A percentile compares a stretch with the other conserved stretches of the same genome.
Conservation (phyloP, 2,329 filamentous ascomycete genomes). For the Scedosporium boydii region DNA sequence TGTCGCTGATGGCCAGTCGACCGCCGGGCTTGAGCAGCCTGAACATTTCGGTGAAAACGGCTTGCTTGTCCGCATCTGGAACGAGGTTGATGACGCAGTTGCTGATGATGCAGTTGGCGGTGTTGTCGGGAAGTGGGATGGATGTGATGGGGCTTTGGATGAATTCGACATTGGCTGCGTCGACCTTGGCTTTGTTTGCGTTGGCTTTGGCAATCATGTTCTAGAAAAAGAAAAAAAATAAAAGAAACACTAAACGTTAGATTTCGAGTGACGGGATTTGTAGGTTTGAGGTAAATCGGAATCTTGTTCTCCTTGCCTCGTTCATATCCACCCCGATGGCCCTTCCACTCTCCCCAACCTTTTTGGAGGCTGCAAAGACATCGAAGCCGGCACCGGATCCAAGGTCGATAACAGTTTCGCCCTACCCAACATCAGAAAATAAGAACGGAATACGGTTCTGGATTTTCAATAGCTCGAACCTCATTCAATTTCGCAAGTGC, state of each 20-base stretch:
- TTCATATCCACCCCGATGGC: conserved; percentile 53
- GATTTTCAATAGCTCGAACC: conserved; percentile 16
- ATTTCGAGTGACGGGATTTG: no score
- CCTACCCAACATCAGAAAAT: conserved; percentile 20
- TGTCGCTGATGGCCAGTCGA: conserved; percentile 49
- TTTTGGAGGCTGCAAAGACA: conserved; percentile 41
- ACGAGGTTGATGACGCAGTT: conserved; percentile 57
- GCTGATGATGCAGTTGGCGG: conserved; percentile 47
- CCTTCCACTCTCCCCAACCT: conserved; percentile 35
- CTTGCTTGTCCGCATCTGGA: conserved; percentile 38
- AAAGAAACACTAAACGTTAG: no score
- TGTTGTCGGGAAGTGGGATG: conserved; percentile 31
- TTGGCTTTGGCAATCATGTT: conserved; percentile 45
- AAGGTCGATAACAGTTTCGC: conserved; percentile 48
- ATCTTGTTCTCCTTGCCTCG: conserved; percentile 24
- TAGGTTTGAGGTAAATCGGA: background rate
- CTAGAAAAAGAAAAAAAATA: no score
- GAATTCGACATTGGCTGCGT: conserved; percentile 37
- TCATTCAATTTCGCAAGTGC: conserved; percentile 35
- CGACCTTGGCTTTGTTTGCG: conserved; percentile 28
- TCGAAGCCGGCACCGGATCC: conserved; percentile 50
- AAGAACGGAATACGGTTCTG: background rate
- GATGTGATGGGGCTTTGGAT: conserved; percentile 40
- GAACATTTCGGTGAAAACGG: conserved; percentile 47
- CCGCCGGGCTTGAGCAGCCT: conserved; percentile 48